Base-by-base conservation (phyloP, 805 yeast species). In the Torulaspora microellipsoides region DNA sequence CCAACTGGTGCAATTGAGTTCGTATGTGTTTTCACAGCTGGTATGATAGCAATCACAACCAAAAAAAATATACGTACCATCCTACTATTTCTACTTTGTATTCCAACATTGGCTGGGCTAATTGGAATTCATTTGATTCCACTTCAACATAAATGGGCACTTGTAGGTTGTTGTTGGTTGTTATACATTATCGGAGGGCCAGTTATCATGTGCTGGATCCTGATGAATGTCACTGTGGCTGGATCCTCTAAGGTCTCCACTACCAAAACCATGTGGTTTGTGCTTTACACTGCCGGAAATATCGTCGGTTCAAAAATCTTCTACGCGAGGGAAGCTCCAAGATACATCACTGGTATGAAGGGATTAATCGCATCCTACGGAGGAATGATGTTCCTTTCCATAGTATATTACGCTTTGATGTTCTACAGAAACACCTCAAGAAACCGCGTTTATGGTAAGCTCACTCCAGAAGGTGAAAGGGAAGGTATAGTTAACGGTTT, bases 1-100 rank as follows among this genome's bases (percentile, higher is more conserved):
- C 56, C 56, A 13, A 49, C 54, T 6, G 56, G 56, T 36, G 56
- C 54, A 4, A 49, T 52, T 35, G 55, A 52, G 35, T 41, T 52
- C 31, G 52, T 52, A 8, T 49, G 53, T 36, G 55, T 52, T 27
- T 52, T 52, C 34, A 27, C 49, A 9, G 55, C 55, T 9, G 55
- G 55, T 36, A 40, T 49, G 43, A 23, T 52, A 15, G 55, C 55
- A n/a, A 47, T 52, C n/a, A 42, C 44, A 29, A 49, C 53, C 11
- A 47, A 45, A 36, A 52, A 45, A 30, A 52, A 52, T 36, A 34
- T 52, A 10, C 38, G 55, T 13, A 40, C 43, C 20, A 38, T 49
- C 13, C 48, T 52, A 12, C 42, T 52, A 17, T 52, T 52, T 27
- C 23, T 52, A 15, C 42, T 49, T n/a, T 52, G 55, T 41, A 42